Conservation (phyloP, 2,329 filamentous ascomycete species). For the Exserohilum rostratum region DNA sequence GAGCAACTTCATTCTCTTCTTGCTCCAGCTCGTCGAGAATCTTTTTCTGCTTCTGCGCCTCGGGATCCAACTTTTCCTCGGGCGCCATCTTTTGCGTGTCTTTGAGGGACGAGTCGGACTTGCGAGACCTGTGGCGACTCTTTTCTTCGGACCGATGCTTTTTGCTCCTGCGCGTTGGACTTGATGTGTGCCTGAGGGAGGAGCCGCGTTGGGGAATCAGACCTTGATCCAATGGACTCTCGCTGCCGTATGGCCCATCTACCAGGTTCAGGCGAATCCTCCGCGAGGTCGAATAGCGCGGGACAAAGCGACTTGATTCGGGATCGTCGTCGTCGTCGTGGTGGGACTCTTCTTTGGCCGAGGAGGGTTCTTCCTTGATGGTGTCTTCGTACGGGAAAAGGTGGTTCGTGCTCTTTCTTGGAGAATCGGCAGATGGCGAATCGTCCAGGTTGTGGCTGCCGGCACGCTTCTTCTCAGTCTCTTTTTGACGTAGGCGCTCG, state of each 20-base stretch:
- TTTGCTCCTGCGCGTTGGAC: conserved; percentile 41
- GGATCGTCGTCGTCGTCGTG: conserved; percentile 19
- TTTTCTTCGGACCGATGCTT: conserved; percentile 30
- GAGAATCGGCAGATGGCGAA: conserved; percentile 36
- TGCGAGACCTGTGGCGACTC: conserved; percentile 35
- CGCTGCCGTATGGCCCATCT: conserved; percentile 27
- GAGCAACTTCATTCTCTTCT: conserved; percentile 63
- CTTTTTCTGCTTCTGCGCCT: conserved; percentile 33
- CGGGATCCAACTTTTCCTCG: conserved; percentile 17
- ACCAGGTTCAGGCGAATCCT: conserved; percentile 35
- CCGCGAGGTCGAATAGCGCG: conserved; percentile 40
- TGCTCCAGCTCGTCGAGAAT: conserved; percentile 43
- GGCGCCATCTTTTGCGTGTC: conserved; percentile 29
- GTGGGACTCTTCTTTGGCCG: conserved; percentile 17
- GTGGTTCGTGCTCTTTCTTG: conserved; percentile 30
- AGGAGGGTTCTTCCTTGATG: conserved; percentile 45
- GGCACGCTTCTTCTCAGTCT: conserved; percentile 65
- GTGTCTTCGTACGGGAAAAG: conserved; percentile 44
- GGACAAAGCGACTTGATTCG: conserved; percentile 37
- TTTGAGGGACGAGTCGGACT: conserved; percentile 33
- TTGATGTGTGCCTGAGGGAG: conserved; percentile 42
- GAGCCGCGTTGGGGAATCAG: conserved; percentile 44
- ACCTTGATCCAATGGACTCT: conserved; percentile 37
- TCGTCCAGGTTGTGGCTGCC: conserved; percentile 52
- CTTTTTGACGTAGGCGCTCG: conserved; percentile 68